Conservation (phyloP, 768 basidiomycete species). For the Boletus vermiculosoides region DNA sequence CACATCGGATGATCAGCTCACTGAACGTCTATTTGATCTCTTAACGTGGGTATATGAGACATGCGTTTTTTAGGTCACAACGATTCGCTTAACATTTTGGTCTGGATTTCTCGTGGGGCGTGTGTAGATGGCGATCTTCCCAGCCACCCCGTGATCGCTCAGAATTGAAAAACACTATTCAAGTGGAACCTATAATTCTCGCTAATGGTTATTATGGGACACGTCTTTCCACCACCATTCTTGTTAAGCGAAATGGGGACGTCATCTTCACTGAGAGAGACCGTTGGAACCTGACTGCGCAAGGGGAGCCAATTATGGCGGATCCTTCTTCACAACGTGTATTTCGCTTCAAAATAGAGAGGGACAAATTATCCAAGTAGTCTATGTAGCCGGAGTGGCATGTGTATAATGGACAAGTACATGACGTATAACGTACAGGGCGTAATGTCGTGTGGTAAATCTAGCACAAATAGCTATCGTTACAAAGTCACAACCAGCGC, state of each 20-base stretch:
- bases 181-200: conserved; percentile 50
- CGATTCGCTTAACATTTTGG: conserved; percentile 5
- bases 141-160: conserved; percentile 47
- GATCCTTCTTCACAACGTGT: conserved; percentile 46
- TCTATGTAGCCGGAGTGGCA: conserved; percentile 20
- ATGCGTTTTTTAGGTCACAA: background rate
- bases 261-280: conserved; percentile 74
- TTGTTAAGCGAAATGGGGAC: conserved; percentile 58
- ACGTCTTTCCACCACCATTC: conserved; percentile 68
- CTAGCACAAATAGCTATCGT: conserved; percentile 29
- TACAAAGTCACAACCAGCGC: conserved; percentile 35
- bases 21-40: conserved; percentile 59
- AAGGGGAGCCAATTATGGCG: conserved; percentile 40
- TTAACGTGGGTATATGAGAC: conserved; percentile 58
- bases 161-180: conserved; percentile 61
- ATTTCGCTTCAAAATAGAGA: conserved; percentile 46
- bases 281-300: conserved; percentile 48
- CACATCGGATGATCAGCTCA: conserved; percentile 50
- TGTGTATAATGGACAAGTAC: conserved; percentile 26
- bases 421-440: conserved; percentile 35
- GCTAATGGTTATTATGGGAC: conserved; percentile 54
- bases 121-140: conserved; percentile 27
- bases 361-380: conserved; percentile 16
- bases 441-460: conserved; percentile 23
- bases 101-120: background rate